Base-by-base conservation (phyloP, 2,329 filamentous ascomycete species). In the Trichoderma pleuroti region DNA sequence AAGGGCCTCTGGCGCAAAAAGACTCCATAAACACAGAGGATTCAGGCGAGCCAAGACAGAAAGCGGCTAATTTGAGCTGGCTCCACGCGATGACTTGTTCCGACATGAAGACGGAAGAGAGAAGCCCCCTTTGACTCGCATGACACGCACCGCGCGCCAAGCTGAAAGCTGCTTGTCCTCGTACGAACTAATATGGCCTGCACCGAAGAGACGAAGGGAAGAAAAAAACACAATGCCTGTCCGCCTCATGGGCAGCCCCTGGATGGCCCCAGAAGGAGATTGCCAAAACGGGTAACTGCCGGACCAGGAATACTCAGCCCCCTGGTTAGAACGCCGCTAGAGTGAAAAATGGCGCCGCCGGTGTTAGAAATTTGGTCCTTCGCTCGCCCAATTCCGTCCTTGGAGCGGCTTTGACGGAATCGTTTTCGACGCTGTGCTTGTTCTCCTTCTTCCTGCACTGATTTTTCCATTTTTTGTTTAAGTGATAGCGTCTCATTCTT, bases 161-260 rank as follows among this genome's bases (percentile, higher is more conserved):
- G 63, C 49, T 32, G 52, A 21, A 42, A 39, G 46, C 32, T 42
- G n/a, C 49, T 42, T 24, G 46, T 30, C 30, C 26, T n/a, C 36
- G 56, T 21, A 64, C n/a, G 42, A 64, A 28, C 42, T 21, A 34
- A 18, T 49, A 57, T 28, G 54, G n/a, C 46, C 14, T n/a, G 28
- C 54, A 57, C 16, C 54, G 0, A 32, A 57, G 54, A 46, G 42
- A 21, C 42, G 11, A 49, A 49, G 18, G 21, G 18, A 26, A 11
- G 12, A 9, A 21, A 30, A 65, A 30, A 34, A 65, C 18, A 16
- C 30, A 65, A 68, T 59, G 65, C 65, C 36, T 68, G 65, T 49
- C 26, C 49, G 65, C 36, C 65, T 60, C 34, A 59, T 68, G 65
- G 26, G 49, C n/a, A n/a, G 54, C 65, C 65, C 65, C 65, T 68